Percentiles rank a stretch among this genome's conserved stretches.
phyloP scores from a whole-genome alignment of 106 monocot genomes.

The Dendrobium huoshanense region DNA sequence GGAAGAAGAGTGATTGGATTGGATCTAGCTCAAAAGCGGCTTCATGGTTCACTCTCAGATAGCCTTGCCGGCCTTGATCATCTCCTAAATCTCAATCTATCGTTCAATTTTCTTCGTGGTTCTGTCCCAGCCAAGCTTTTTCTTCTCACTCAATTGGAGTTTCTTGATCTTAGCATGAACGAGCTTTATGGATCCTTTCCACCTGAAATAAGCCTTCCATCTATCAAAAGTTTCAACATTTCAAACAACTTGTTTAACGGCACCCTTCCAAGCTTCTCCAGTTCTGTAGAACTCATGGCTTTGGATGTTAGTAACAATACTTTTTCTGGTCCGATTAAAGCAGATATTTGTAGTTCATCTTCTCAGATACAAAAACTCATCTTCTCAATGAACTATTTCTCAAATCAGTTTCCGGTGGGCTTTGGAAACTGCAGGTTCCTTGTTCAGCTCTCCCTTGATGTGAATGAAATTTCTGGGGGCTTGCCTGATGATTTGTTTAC shows the following conservation, averaged over 20 bases:
- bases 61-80: constrained; percentile 23
- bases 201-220: constrained; percentile 13
- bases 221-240: constrained; percentile 47
- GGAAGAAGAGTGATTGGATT: constrained; percentile 35
- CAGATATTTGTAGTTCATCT: constrained; percentile 28
- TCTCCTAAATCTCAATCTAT: constrained; percentile 32
- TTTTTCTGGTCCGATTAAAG: not conserved
- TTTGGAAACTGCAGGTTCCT: constrained; percentile 41
- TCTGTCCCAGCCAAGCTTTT: constrained; percentile 30
- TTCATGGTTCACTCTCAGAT: constrained; percentile 30
- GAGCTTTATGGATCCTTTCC: constrained; percentile 34
- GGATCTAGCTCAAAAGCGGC: constrained; percentile 33
- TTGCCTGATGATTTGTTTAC: constrained; percentile 46
- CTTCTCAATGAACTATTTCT: constrained; percentile 39
- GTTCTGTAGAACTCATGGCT: constrained; percentile 17
- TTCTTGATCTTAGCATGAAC: constrained; percentile 63
- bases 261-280: constrained; percentile 25
- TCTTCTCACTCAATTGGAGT: constrained; percentile 24
- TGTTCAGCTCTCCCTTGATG: constrained; percentile 25
- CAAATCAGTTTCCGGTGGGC: constrained; percentile 34
- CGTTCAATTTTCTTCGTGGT: constrained; percentile 37
- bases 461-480: constrained; percentile 37
- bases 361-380: constrained; percentile 21
- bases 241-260: constrained; percentile 54
- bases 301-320: constrained; percentile 10